Percentiles rank a stretch among this genome's conserved stretches.
Evolutionary conservation across 2,329 filamentous ascomycete genomes (phyloP).

Genomic region (Hymenoscyphus occultus): DNA sequence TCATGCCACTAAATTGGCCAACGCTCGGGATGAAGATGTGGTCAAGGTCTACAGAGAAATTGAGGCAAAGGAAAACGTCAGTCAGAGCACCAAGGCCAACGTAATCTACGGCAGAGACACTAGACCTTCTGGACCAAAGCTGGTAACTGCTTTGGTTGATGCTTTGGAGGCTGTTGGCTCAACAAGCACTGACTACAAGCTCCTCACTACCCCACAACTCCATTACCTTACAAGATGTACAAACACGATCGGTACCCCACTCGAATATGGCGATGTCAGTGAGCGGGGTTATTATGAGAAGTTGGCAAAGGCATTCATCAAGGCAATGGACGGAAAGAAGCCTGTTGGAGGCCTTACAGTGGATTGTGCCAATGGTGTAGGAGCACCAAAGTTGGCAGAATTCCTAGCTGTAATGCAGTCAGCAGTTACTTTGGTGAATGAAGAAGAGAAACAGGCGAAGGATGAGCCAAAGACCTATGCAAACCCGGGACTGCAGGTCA

Average conservation of each 20-base stretch:
- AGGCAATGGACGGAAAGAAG: slow-evolving; percentile 74
- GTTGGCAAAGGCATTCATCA: slow-evolving; percentile 77
- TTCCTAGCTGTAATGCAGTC: slow-evolving; percentile 76
- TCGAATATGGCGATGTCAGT: slow-evolving; percentile 83
- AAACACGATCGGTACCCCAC: slow-evolving; percentile 85
- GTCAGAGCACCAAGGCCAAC: slow-evolving; percentile 56
- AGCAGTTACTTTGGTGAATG: neutral
- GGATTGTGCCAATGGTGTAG: slow-evolving; percentile 95
- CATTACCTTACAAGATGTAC: slow-evolving; percentile 94
- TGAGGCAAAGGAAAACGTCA: slow-evolving; percentile 72
- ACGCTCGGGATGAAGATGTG: slow-evolving; percentile 74
- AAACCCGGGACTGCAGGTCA: slow-evolving; percentile 72
- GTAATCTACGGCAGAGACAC: slow-evolving; percentile 93
- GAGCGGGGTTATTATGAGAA: slow-evolving; percentile 96
- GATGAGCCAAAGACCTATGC: slow-evolving; percentile 39
- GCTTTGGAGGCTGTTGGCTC: slow-evolving; percentile 74
- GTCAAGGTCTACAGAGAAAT: slow-evolving; percentile 73
- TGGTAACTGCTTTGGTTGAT: slow-evolving; percentile 75
- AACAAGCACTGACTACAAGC: slow-evolving; percentile 79
- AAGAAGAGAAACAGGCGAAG: slow-evolving; percentile 31
- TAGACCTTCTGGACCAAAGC: slow-evolving; percentile 81
- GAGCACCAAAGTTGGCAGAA: slow-evolving; percentile 84
- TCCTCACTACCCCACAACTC: slow-evolving; percentile 93
- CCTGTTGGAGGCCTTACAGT: slow-evolving; percentile 74
- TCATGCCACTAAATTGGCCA: slow-evolving; percentile 85